Evolutionary conservation across 2,329 filamentous ascomycete genomes (phyloP), one percentile per base, ranked within the genome.

Genomic region (Niveomyces coronatus): DNA sequence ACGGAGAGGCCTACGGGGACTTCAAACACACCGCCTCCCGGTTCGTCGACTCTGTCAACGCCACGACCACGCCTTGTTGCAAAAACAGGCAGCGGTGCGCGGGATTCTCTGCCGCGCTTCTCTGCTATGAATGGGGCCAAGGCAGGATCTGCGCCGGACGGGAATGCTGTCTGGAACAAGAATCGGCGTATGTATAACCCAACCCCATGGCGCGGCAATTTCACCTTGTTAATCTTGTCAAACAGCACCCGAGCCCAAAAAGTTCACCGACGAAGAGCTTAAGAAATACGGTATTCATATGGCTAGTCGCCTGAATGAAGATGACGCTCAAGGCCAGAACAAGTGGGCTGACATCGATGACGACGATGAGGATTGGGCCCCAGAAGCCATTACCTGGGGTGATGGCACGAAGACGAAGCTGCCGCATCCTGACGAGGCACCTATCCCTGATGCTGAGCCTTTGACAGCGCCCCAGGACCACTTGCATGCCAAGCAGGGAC

Each of bases 291-390:
- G 85, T 22, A 91, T 91, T 51, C 85, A 91, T 55, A 74, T 93
- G 61, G 83, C 85, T 40, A 85, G 74, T 49, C 79, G 85, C 49
- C 64, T 91, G 40, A 80, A 85, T 46, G 73, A 82, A 35, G 83
- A 89, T 47, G 83, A 87, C 53, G 60, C 68, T 37, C 75, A 76
- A 41, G 83, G 83, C 42, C 82, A 87, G 50, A 77, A 80, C 22
- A 89, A 88, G 55, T 93, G 85, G 85, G 85, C 85, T 17, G 85
- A 93, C 53, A 88, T 89, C 43, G 85, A 91, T 44, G 85, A 91
- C 41, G 85, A 91, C 46, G 83, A 88, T 51, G 85, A 91, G 26
- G 84, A 89, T 52, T 89, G 85, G 82, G 82, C 79, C 11, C 85
- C 85, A 2, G 84, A 91, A 46, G 77, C 82, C 37, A 86, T 91